phyloP scores from a whole-genome alignment of 1,139 yeast species.

The Hansenula anomala region DNA sequence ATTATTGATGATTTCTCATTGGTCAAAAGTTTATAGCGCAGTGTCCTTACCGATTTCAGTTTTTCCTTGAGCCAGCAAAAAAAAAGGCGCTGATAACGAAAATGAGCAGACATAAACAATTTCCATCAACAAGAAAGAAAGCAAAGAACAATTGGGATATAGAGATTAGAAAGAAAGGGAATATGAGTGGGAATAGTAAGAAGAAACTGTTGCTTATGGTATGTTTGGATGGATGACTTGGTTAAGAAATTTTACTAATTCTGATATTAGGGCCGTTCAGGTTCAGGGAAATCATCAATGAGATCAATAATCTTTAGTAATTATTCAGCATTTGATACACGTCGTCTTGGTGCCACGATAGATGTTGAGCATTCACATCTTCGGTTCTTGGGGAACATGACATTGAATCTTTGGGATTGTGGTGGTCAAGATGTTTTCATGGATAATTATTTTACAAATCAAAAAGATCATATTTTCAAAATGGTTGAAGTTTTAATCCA shows the following conservation, averaged over 20 bases:
- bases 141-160: too few relatives aligned
- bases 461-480: conserved; percentile 86
- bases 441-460: conserved; percentile 87
- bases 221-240: conserved; percentile 11
- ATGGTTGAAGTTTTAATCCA: conserved; percentile 97
- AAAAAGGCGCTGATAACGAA: not conserved
- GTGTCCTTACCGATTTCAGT: not conserved
- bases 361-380: conserved; percentile 97
- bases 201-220: conserved; percentile 52
- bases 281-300: conserved; percentile 98
- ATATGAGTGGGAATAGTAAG: conserved; percentile 21
- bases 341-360: conserved; percentile 93
- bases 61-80: not conserved
- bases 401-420: conserved; percentile 95
- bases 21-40: not conserved
- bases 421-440: conserved; percentile 97
- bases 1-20: too few relatives aligned
- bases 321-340: conserved; percentile 93
- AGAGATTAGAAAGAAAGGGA: too few relatives aligned
- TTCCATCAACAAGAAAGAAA: too few relatives aligned
- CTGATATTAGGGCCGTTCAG: conserved; percentile 70
- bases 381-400: conserved; percentile 90
- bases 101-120: too few relatives aligned
- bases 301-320: conserved; percentile 91
- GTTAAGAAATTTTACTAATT: conserved; percentile 3